phyloP scores from a whole-genome alignment of 768 basidiomycete genomes.

The Trametes coccinea region DNA sequence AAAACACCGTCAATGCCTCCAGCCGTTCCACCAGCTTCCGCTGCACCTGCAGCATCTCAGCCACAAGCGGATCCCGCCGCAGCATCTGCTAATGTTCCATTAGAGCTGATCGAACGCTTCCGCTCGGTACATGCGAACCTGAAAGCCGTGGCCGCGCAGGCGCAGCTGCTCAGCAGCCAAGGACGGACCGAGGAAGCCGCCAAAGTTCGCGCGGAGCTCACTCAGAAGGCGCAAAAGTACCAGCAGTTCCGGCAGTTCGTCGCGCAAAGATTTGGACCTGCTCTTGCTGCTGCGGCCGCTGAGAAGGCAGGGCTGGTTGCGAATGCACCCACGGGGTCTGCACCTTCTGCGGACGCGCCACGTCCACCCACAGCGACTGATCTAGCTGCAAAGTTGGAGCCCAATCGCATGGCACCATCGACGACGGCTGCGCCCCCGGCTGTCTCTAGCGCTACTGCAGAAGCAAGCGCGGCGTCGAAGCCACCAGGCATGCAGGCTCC shows the following conservation, averaged over 20 bases:
- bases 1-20: conserved; percentile 5
- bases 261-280: background rate
- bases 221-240: background rate
- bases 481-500: conserved; percentile 1
- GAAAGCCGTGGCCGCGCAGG: background rate
- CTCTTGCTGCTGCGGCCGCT: background rate
- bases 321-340: background rate
- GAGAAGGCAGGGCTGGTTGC: background rate
- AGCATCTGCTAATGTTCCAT: background rate
- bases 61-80: background rate
- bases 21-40: background rate
- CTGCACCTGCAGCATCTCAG: background rate
- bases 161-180: background rate
- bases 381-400: background rate
- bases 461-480: background rate
- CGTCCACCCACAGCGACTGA: conserved; percentile 1
- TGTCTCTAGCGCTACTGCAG: background rate
- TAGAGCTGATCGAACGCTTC: background rate
- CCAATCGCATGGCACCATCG: background rate
- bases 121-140: background rate
- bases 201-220: background rate
- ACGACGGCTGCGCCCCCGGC: background rate
- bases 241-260: background rate
- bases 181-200: background rate
- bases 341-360: background rate